Base-by-base conservation (phyloP, 169 alveolate genomes). In the Toxoplasma gondii region DNA sequence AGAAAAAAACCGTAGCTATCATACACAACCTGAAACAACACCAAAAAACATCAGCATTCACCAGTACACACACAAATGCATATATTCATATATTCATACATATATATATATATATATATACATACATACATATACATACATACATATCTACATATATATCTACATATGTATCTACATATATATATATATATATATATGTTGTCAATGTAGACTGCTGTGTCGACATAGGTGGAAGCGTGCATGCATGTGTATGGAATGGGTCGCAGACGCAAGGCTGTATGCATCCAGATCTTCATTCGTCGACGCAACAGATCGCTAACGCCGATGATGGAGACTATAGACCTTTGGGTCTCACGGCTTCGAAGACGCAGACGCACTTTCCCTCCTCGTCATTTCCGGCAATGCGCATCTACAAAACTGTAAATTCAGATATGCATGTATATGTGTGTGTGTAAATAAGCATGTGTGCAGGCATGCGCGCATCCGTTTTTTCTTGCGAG, bases 1-100 rank as follows among this genome's bases (percentile, higher is more conserved):
- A 90, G 74, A 27, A 90, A 41, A 41, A 90, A 90, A 22, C 67
- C 9, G 67, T 90, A 90, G 45, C 93, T 67, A 39, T 90, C 93
- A 31, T 69, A 67, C 24, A 17, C 7, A 0, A 90, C 70, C 93
- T 90, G 67, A 64, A 64, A 1, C 31, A 16, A 31, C 31, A 27
- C 24, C 74, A 64, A 1, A 31, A 16, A 64, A 27, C 86, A 9
- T 31, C 45, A 78, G 86, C 29, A n/a, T 45, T 10, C 86, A 36
- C 78, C 44, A 78, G 45, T 19, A 4, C 10, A 1, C 10, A 78
- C 24, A 36, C 86, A 31, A 1, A 31, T 16, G 43, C 38, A 12
- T 5, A 17, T 45, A 78, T 38, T 7, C 86, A 78, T 10, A 31
- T 1, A 78, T 34, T 7, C 29, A 78, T 17, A 78, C 86, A 31